Evolutionary conservation across 139 green algal genomes (phyloP), one percentile per base, ranked within the genome.

Genomic region (Microglena sp.): DNA sequence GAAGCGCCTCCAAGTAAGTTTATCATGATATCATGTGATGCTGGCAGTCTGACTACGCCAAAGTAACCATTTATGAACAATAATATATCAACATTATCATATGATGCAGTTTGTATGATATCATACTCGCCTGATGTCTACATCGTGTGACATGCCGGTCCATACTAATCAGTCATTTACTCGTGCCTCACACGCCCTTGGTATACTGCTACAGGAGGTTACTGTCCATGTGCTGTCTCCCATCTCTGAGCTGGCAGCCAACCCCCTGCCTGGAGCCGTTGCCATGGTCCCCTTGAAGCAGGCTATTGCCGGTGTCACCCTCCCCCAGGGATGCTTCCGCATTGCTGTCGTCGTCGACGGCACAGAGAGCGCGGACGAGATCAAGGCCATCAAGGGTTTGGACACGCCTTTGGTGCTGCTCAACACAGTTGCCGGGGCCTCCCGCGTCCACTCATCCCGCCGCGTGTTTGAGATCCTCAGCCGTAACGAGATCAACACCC

Each of bases 381-480:
- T 97, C 8, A 75, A 50, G 4, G 66, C 69, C 1, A 55, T 94
- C 29, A 82, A 83, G 69, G 46, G 24, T 2, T 32, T 86, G 40
- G 71, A 72, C 33, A 75, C 24, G 24, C 5, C 7, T 8, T 70
- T 93, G 62, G 77, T 77, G 6, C 77, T 97, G 56, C 71, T 97
- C 15, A 75, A 87, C 67, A 82, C 72, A 3, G 65, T 68, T 6
- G 67, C 76, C 6, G 81, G 80, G 35, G 69, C 89, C 5, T 84
- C 62, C 34, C 78, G 90, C 43, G 69, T 98, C 32, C 92, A 98
- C 70, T 77, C 86, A 5, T 90, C 78, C 1, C 60, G 69, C 50
- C 86, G 91, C 30, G 72, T 98, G 28, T 97, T 98, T 73, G 88
- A 97, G 62, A 55, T 74, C 27, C 57, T 98, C 35, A 76, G 85